Conservation (phyloP, 2,329 filamentous ascomycete species). For the Nigrospora sphaerica region DNA sequence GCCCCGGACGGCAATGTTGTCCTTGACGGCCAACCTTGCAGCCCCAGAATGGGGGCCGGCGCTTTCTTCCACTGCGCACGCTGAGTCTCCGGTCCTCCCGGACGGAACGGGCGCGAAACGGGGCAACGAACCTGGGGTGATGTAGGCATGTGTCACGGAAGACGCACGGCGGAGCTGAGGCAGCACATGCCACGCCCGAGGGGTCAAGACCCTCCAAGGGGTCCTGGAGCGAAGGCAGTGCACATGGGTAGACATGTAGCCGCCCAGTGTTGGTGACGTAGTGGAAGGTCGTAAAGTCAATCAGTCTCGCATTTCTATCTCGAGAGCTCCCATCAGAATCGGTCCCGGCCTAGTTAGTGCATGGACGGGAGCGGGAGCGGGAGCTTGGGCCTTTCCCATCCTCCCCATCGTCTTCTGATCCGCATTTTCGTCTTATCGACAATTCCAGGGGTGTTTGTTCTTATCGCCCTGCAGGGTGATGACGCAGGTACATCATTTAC, state of each 20-base stretch:
- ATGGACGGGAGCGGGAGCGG: no score
- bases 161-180: not conserved
- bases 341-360: no score
- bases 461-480: constrained; percentile 4
- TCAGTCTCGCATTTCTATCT: no score
- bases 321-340: no score
- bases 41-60: no score
- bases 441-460: not conserved
- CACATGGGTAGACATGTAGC: constrained; percentile 26
- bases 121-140: not conserved
- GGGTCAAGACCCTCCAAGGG: constrained; percentile 16
- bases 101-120: no score
- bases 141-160: not conserved
- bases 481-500: constrained; percentile 5
- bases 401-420: no score
- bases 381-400: no score
- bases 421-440: no score
- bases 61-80: no score
- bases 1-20: constrained; percentile 63
- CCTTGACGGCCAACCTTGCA: constrained; percentile 56
- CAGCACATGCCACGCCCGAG: constrained; percentile 1
- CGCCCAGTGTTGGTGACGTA: constrained; percentile 1
- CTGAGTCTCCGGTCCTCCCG: no score
- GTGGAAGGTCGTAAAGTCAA: no score
- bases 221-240: constrained; percentile 18